Base-by-base conservation (phyloP, 805 yeast genomes). In the Deakozyma indianensis region DNA sequence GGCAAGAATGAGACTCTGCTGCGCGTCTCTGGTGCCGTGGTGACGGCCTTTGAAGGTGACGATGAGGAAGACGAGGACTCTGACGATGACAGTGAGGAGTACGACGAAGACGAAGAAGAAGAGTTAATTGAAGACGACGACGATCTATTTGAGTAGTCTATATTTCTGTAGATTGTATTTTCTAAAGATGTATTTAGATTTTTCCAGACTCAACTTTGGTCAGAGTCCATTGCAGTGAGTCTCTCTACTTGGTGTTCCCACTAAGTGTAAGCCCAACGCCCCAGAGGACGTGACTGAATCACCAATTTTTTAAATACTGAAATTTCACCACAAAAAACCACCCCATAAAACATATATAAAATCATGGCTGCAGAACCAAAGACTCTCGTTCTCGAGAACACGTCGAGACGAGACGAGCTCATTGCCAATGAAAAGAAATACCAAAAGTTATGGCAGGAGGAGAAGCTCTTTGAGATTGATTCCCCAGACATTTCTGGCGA, bases 401-500 rank as follows among this genome's bases (percentile, higher is more conserved):
- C 99, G 45, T 75, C 84, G 54, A 87, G 97, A 70, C 81, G 99
- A 70, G 99, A 92, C 73, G 78, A 90, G 46, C 75, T 92, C 56
- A 81, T 86, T 52, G 94, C 71, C 25, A 80, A 85, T 56, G 98
- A 92, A 65, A 78, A 83, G 66, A 82, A 80, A 64, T 88, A 85
- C 65, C 96, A 88, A 67, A 67, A 77, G 57, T 57, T 75, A 35
- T 92, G 99, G 99, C 74, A 76, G 25, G 88, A 84, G 23, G 94
- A 85, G 51, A 82, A 84, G 59, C 69, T 77, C 24, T 88, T 88
- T 59, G 95, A 92, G 63, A 73, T 83, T 48, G 78, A 92, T 62
- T 95, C 97, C 15, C 97, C 97, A 43, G 45, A 47, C 23, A 28
- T 46, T 41, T 65, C 81, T 20, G 55, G 75, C 42, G 82, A 77